Conservation (phyloP, 768 basidiomycete genomes). For the Xerocomellus chrysenteron region DNA sequence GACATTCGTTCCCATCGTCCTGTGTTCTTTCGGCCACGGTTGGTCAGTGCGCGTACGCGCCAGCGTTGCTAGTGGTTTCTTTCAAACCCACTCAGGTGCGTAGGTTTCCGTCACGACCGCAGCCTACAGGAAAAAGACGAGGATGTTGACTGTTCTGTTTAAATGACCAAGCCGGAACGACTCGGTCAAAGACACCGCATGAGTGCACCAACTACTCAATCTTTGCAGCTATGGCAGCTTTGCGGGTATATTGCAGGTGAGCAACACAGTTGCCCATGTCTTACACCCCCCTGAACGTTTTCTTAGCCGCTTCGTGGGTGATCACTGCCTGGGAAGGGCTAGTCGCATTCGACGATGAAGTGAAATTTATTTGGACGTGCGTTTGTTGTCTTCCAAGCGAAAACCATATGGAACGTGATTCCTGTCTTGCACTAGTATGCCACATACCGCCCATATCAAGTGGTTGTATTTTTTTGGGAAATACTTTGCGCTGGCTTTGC, state of each 20-base stretch:
- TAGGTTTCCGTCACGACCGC: background rate
- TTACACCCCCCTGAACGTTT: background rate
- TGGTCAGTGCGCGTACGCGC: background rate
- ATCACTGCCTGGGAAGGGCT: slow-evolving; percentile 21
- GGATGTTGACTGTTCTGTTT: background rate
- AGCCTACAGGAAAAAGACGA: background rate
- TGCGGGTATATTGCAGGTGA: slow-evolving; percentile 8
- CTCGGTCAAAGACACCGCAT: slow-evolving; percentile 1
- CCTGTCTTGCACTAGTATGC: slow-evolving; percentile 8
- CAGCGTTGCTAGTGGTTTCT: background rate
- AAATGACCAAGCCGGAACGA: background rate
- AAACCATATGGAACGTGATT: background rate
- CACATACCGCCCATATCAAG: slow-evolving; percentile 16
- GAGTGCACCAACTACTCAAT: background rate
- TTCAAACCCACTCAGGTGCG: slow-evolving; percentile 2
- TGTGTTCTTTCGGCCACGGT: background rate
- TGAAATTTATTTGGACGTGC: slow-evolving; percentile 24
- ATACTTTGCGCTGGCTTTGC: slow-evolving; percentile 15
- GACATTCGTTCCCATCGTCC: no score
- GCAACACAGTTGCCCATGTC: background rate
- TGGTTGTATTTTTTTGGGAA: slow-evolving; percentile 29
- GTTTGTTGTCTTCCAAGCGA: slow-evolving; percentile 1
- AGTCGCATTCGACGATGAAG: slow-evolving; percentile 17
- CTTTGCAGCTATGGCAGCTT: background rate
- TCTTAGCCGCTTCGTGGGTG: slow-evolving; percentile 8